These are phyloP conservation scores for Paraurostyla sp. DNA, from an alignment of 73 alveolate species.

Conservation along the genomic window DNA sequence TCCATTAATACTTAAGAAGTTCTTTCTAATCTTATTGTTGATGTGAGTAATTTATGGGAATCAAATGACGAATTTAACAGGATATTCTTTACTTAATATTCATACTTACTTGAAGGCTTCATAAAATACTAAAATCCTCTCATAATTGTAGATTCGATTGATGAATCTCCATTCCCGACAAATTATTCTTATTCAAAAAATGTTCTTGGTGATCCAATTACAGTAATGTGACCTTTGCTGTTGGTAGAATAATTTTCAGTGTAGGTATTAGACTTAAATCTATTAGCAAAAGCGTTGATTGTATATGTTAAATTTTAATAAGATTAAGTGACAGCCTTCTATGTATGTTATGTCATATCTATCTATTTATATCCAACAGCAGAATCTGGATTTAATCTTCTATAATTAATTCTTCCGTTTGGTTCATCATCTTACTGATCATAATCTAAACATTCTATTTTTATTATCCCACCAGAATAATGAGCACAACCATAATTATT, in stretches of 20 bases:
- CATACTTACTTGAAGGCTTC: no score
- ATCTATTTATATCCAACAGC: no score
- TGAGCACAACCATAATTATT: no score
- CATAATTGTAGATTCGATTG: not conserved
- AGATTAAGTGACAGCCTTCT: no score
- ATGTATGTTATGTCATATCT: no score
- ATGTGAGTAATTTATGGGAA: not conserved
- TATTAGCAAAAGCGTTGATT: not conserved
- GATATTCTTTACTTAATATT: not conserved
- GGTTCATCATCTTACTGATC: no score
- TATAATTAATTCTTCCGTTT: no score
- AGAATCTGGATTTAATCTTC: no score
- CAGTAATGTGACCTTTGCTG: not conserved
- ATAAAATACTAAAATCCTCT: not conserved
- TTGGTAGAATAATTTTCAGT: not conserved
- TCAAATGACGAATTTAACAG: not conserved
- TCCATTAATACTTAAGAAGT: not conserved
- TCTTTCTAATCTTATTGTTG: not conserved
- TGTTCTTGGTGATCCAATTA: slow-evolving; percentile 19
- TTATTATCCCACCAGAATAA: not conserved
- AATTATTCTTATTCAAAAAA: not conserved
- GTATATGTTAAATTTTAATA: not conserved
- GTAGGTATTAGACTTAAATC: not conserved
- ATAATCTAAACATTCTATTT: not conserved
- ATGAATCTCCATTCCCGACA: not conserved